phyloP scores from a whole-genome alignment of 805 yeast genomes.

The Kluyveromyces aestuarii region DNA sequence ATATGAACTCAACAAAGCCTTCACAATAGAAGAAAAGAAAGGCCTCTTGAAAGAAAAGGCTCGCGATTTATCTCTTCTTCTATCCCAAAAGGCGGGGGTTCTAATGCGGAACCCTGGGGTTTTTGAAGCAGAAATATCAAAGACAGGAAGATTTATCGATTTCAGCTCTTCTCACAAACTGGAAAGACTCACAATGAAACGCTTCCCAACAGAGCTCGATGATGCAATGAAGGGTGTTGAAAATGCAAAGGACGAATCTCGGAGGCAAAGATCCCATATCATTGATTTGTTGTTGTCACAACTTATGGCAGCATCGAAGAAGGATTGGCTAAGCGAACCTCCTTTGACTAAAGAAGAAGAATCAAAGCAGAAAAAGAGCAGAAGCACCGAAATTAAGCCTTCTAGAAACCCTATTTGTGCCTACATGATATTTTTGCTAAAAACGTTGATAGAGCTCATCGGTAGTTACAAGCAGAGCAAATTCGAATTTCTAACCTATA shows the following conservation, averaged over 20 bases:
- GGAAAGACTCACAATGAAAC: conserved; percentile 19
- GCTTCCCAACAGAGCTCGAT: conserved; percentile 18
- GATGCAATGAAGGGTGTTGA: conserved; percentile 14
- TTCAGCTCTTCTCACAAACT: conserved; percentile 33
- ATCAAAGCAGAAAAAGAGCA: conserved; percentile 11
- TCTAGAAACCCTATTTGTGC: conserved; percentile 49
- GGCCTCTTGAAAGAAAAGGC: conserved; percentile 25
- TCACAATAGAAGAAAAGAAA: conserved; percentile 27
- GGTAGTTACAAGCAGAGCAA: conserved; percentile 75
- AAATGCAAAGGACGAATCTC: conserved; percentile 8
- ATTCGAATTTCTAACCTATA: conserved; percentile 70
- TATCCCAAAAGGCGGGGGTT: conserved; percentile 43
- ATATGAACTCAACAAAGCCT: conserved; percentile 40
- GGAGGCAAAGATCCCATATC: conserved; percentile 41
- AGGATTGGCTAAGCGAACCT: conserved; percentile 36
- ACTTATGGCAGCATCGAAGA: conserved; percentile 41
- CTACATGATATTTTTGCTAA: conserved; percentile 60
- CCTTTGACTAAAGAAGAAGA: conserved; percentile 18
- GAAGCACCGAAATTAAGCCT: conserved; percentile 25
- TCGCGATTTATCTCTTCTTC: conserved; percentile 37
- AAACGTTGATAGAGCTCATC: conserved; percentile 58
- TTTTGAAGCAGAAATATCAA: conserved; percentile 38
- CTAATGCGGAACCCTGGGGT: conserved; percentile 39
- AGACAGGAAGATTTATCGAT: conserved; percentile 35
- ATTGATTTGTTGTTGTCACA: conserved; percentile 56